A percentile compares a stretch with the other conserved stretches of the same genome.
These are phyloP conservation scores for Gamarada debralockiae DNA, from an alignment of 495 filamentous ascomycete species.

Conservation along the genomic window DNA sequence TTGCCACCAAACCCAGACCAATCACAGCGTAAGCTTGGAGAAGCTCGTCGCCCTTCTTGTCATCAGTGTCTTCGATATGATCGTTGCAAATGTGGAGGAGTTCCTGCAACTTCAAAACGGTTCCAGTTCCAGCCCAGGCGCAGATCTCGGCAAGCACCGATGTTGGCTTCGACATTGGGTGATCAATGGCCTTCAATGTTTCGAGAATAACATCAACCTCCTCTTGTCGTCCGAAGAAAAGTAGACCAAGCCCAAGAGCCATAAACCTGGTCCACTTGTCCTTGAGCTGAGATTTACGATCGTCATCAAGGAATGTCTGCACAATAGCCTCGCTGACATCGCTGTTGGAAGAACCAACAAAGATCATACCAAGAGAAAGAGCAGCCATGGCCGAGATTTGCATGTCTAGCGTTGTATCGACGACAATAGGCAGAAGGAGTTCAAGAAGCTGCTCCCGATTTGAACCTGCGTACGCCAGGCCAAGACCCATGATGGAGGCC, in stretches of 20 bases:
- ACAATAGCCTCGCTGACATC: conserved; percentile 87
- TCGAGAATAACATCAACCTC: conserved; percentile 95
- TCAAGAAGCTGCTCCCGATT: conserved; percentile 82
- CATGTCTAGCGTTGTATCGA: conserved; percentile 80
- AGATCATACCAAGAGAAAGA: conserved; percentile 83
- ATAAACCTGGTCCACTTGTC: conserved; percentile 98
- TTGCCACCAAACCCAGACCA: conserved; percentile 88
- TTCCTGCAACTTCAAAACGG: conserved; percentile 94
- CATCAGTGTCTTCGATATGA: conserved; percentile 85
- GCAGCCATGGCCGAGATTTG: conserved; percentile 96
- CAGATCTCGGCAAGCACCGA: conserved; percentile 90
- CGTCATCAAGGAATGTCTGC: conserved; percentile 86
- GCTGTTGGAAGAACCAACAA: conserved; percentile 86
- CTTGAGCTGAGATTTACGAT: conserved; percentile 79
- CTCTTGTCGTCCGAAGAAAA: conserved; percentile 95
- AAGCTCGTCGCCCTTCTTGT: conserved; percentile 90
- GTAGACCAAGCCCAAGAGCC: conserved; percentile 85
- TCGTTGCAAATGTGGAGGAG: conserved; percentile 96
- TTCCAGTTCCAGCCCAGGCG: conserved; percentile 95
- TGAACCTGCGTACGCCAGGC: conserved; percentile 88
- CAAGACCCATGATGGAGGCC: conserved; percentile 91
- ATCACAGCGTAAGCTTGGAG: conserved; percentile 94
- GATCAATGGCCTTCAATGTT: conserved; percentile 90
- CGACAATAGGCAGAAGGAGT: conserved; percentile 78
- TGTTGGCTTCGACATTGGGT: conserved; percentile 90